Percentiles rank a stretch among this genome's conserved stretches.
Conservation (phyloP, 2,329 filamentous ascomycete genomes). For the Colletotrichum acutatum region DNA sequence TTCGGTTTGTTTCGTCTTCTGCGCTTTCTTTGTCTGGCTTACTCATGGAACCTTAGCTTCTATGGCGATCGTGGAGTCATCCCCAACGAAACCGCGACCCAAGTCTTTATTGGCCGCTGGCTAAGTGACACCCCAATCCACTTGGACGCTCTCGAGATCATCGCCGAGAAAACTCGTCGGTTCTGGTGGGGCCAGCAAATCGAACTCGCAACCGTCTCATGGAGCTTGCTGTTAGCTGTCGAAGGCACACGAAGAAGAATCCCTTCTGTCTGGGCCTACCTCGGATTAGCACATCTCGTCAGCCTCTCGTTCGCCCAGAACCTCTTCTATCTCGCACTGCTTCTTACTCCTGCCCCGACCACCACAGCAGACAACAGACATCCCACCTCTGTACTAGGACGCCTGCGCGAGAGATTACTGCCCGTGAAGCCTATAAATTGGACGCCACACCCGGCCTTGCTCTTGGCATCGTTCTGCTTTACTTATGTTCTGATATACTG, state of each 20-base stretch:
- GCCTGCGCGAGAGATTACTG: conserved; percentile 44
- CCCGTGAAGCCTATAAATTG: conserved; percentile 57
- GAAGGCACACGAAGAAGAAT: conserved; percentile 69
- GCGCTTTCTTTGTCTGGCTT: conserved; percentile 12
- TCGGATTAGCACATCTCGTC: conserved; percentile 68
- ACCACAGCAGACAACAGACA: conserved; percentile 41
- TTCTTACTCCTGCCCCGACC: conserved; percentile 65
- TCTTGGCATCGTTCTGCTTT: conserved; percentile 46
- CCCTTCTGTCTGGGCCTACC: conserved; percentile 64
- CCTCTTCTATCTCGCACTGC: conserved; percentile 69
- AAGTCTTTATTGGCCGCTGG: conserved; percentile 60
- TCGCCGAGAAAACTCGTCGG: conserved; percentile 63
- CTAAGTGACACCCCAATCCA: conserved; percentile 63
- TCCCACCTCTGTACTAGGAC: conserved; percentile 44
- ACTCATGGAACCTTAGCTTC: conserved; percentile 35
- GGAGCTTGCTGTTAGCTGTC: conserved; percentile 67
- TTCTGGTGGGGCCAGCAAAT: conserved; percentile 74
- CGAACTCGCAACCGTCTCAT: conserved; percentile 64
- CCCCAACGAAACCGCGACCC: conserved; percentile 41
- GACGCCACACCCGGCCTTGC: conserved; percentile 50
- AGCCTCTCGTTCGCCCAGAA: conserved; percentile 72
- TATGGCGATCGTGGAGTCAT: conserved; percentile 49
- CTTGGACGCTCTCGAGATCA: conserved; percentile 63
- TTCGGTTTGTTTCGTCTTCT: conserved; percentile 42
- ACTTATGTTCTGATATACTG: conserved; percentile 50